Evolutionary conservation across 805 yeast genomes (phyloP).

Genomic region (Teunomyces stri): DNA sequence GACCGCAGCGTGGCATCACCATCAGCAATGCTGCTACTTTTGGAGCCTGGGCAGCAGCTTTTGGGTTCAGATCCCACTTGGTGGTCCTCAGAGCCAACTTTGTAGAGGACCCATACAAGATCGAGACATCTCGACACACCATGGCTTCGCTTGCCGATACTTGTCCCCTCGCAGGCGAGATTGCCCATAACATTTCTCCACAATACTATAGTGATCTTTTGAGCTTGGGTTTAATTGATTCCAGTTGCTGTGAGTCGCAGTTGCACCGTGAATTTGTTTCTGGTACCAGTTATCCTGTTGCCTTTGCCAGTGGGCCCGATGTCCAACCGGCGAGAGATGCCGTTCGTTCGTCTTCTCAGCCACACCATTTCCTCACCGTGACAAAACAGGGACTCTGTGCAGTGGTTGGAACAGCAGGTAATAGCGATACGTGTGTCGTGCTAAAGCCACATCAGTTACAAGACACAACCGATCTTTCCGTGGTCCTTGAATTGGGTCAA

Average conservation of each 20-base stretch:
- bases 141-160: constrained; percentile 39
- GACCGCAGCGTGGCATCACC: background rate
- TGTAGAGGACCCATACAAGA: constrained; percentile 17
- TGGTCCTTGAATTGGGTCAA: constrained; percentile 30
- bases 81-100: constrained; percentile 39
- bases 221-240: constrained; percentile 43
- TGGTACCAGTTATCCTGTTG: constrained; percentile 50
- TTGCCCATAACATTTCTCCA: constrained; percentile 49
- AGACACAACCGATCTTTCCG: constrained; percentile 7
- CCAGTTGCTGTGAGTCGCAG: constrained; percentile 47
- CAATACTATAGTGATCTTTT: constrained; percentile 49
- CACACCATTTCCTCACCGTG: constrained; percentile 48
- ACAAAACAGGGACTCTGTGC: constrained; percentile 49
- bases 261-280: constrained; percentile 51
- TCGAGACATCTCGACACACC: constrained; percentile 30
- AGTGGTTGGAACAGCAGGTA: constrained; percentile 49
- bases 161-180: constrained; percentile 46
- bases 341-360: constrained; percentile 40
- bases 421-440: constrained; percentile 47
- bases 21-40: constrained; percentile 32
- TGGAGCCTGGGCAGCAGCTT: constrained; percentile 43
- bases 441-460: constrained; percentile 21
- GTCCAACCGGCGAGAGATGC: constrained; percentile 44
- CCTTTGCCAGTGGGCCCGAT: constrained; percentile 31
- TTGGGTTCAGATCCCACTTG: constrained; percentile 15